Evolutionary conservation across 192 early-diverging fungal species (phyloP).

Genomic region (Coemansia sp.): DNA sequence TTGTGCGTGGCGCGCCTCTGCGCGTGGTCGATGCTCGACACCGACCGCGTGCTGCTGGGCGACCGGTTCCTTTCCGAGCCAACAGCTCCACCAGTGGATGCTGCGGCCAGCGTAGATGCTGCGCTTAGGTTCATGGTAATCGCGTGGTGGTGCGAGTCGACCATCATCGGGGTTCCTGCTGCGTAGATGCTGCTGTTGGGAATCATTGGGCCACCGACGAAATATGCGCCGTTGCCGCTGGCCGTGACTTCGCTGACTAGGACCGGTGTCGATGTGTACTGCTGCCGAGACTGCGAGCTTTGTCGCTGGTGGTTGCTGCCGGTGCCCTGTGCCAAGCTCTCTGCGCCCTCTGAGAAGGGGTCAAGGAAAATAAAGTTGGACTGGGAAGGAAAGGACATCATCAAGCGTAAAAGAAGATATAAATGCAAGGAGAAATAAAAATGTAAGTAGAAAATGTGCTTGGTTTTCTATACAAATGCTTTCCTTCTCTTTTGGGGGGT

Average conservation of each 20-base stretch:
- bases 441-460: neutral
- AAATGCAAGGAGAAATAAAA: constrained; percentile 8
- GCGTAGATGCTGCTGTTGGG: constrained; percentile 23
- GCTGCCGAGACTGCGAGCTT: constrained; percentile 4
- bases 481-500: constrained; percentile 4
- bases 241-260: constrained; percentile 6
- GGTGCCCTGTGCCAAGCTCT: constrained; percentile 7
- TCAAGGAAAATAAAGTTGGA: constrained; percentile 37
- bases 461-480: constrained; percentile 4
- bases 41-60: constrained; percentile 26
- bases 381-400: constrained; percentile 36
- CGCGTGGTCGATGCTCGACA: constrained; percentile 38
- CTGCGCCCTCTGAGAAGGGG: constrained; percentile 18
- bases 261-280: constrained; percentile 18
- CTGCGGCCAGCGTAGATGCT: constrained; percentile 22
- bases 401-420: neutral
- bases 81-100: constrained; percentile 26
- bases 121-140: neutral
- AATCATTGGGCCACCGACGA: constrained; percentile 18
- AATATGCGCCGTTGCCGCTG: constrained; percentile 19
- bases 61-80: constrained; percentile 41
- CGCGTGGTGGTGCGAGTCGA: constrained; percentile 21
- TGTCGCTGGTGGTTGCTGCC: constrained; percentile 13
- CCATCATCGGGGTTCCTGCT: constrained; percentile 9
- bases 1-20: constrained; percentile 78